Conservation (phyloP, 176 grass and related monocot genomes). For the Hsuehochloa calcarea region DNA sequence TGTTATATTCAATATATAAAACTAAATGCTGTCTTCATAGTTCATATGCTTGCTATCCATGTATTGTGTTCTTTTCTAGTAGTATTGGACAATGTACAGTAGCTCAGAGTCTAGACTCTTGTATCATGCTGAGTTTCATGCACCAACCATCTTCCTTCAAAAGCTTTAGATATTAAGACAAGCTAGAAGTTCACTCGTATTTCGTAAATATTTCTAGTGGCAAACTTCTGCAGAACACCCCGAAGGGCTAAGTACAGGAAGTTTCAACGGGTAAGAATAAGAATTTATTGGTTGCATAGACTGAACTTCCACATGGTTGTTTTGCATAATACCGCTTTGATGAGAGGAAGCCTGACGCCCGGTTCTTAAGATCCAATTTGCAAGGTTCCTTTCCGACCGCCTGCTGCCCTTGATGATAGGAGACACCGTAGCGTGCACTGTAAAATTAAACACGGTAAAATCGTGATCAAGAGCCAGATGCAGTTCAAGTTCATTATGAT, state of each 20-base stretch:
- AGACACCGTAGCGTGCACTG: neutral
- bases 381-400: constrained; percentile 68
- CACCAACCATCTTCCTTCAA: neutral
- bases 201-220: neutral
- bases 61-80: neutral
- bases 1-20: neutral
- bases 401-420: constrained; percentile 6
- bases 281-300: neutral
- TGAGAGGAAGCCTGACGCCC: constrained; percentile 54
- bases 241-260: neutral
- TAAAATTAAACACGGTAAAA: too few relatives aligned
- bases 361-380: constrained; percentile 52
- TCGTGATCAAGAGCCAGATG: too few relatives aligned
- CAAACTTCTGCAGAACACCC: neutral
- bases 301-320: constrained; percentile 8
- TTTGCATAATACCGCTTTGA: constrained; percentile 72
- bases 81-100: neutral
- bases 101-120: too few relatives aligned
- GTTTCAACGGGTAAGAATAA: neutral
- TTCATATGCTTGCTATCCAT: neutral
- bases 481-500: too few relatives aligned
- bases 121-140: neutral
- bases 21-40: neutral
- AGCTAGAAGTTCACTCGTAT: neutral
- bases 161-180: neutral